Percentiles rank a stretch among this genome's conserved stretches.
Conservation (phyloP, 805 yeast genomes). For the Kodamaea neixiangensis region DNA sequence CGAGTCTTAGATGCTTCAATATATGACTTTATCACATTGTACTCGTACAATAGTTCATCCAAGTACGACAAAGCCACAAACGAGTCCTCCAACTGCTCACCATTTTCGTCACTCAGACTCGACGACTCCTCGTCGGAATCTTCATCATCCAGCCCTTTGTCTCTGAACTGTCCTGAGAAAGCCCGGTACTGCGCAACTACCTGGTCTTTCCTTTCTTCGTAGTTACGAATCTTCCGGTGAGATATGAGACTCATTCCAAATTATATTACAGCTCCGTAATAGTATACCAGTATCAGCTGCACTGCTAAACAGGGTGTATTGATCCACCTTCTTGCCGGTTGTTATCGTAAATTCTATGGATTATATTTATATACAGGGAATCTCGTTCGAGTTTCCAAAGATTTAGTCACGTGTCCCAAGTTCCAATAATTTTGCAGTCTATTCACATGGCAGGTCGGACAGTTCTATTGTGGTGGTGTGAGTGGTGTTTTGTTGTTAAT, state of each 20-base stretch:
- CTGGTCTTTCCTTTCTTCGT: constrained; percentile 18
- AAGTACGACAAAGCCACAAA: constrained; percentile 23
- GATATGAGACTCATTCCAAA: constrained; percentile 14
- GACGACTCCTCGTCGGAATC: not conserved
- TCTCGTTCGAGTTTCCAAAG: not conserved
- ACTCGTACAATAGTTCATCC: constrained; percentile 30
- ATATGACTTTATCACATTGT: constrained; percentile 26
- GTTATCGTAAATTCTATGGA: not conserved
- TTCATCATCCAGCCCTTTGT: not conserved
- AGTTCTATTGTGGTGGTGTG: no score
- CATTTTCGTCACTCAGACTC: not conserved
- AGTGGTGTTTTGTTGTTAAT: no score
- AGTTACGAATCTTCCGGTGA: constrained; percentile 20
- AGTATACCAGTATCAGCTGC: not conserved
- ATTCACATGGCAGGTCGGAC: no score
- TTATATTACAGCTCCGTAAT: not conserved
- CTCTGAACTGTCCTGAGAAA: constrained; percentile 12
- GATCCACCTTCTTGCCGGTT: not conserved
- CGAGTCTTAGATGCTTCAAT: constrained; percentile 20
- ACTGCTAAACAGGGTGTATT: not conserved
- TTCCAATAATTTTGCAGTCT: not conserved
- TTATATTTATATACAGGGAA: not conserved
- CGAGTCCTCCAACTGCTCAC: constrained; percentile 11
- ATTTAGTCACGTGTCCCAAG: not conserved
- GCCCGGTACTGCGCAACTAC: constrained; percentile 16